Evolutionary conservation across 768 basidiomycete species (phyloP).

Genomic region (Hysterangium stoloniferum): DNA sequence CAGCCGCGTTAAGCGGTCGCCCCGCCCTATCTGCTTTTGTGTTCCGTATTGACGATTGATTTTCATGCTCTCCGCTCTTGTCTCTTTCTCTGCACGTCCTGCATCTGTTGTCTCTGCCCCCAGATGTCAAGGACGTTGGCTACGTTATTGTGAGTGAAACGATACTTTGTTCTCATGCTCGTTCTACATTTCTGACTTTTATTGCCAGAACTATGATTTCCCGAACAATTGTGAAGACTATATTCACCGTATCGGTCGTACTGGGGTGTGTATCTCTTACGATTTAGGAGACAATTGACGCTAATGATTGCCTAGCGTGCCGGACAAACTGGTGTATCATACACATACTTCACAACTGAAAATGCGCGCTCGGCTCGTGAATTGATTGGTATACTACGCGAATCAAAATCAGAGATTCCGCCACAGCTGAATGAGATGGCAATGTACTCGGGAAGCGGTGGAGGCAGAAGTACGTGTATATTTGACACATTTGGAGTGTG

Average conservation of each 20-base stretch:
- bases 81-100: conserved; percentile 24
- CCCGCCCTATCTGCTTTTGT: not conserved
- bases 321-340: conserved; percentile 84
- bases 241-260: conserved; percentile 97
- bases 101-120: conserved; percentile 24
- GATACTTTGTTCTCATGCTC: conserved; percentile 9
- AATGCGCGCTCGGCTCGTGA: conserved; percentile 94
- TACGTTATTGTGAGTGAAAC: conserved; percentile 87
- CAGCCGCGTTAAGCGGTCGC: conserved; percentile 8
- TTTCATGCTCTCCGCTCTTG: conserved; percentile 13
- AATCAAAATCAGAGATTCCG: conserved; percentile 81
- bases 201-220: conserved; percentile 87
- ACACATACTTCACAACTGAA: conserved; percentile 96
- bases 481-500: conserved; percentile 1
- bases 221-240: conserved; percentile 98
- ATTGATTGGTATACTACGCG: conserved; percentile 74
- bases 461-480: conserved; percentile 51
- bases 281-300: not conserved
- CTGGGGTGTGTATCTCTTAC: conserved; percentile 52
- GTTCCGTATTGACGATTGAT: conserved; percentile 30
- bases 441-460: conserved; percentile 77
- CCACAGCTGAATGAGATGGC: conserved; percentile 92
- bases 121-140: conserved; percentile 99
- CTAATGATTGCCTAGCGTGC: conserved; percentile 52
- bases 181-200: conserved; percentile 9